A percentile compares a stretch with the other conserved stretches of the same genome.
Conservation (phyloP, 257 asterid species). For the Orobanche coerulescens region DNA sequence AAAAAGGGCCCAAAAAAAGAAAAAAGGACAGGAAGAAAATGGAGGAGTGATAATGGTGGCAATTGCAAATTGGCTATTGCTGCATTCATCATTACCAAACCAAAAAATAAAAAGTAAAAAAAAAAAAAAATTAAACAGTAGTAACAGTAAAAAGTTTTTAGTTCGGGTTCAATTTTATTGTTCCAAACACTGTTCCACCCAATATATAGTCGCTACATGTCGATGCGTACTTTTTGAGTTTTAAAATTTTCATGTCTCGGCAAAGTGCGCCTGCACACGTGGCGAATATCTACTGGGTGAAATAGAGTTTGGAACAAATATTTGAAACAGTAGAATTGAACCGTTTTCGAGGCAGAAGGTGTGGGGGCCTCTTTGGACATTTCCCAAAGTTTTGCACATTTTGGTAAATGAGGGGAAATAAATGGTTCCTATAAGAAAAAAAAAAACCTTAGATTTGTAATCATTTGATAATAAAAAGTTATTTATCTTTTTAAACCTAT, state of each 20-base stretch:
- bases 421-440: background rate
- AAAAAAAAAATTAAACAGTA: too few species aligned
- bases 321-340: background rate
- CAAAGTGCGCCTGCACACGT: background rate
- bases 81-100: too few species aligned
- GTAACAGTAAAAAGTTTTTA: too few species aligned
- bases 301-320: background rate
- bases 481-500: conserved; percentile 51
- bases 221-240: too few species aligned
- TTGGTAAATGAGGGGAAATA: conserved; percentile 27
- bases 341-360: conserved; percentile 35
- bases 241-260: background rate
- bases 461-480: conserved; percentile 59
- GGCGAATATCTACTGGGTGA: background rate
- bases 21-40: background rate
- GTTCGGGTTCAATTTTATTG: too few species aligned
- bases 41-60: conserved; percentile 14
- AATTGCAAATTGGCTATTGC: conserved; percentile 69
- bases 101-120: too few species aligned
- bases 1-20: too few species aligned
- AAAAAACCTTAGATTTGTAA: conserved; percentile 25
- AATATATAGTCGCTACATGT: too few species aligned
- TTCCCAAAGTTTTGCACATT: conserved; percentile 30
- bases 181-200: too few species aligned
- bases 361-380: conserved; percentile 53